A percentile compares a stretch with the other conserved stretches of the same genome.
phyloP scores from a whole-genome alignment of 2,329 filamentous ascomycete genomes.

The Cladosporium sp. region DNA sequence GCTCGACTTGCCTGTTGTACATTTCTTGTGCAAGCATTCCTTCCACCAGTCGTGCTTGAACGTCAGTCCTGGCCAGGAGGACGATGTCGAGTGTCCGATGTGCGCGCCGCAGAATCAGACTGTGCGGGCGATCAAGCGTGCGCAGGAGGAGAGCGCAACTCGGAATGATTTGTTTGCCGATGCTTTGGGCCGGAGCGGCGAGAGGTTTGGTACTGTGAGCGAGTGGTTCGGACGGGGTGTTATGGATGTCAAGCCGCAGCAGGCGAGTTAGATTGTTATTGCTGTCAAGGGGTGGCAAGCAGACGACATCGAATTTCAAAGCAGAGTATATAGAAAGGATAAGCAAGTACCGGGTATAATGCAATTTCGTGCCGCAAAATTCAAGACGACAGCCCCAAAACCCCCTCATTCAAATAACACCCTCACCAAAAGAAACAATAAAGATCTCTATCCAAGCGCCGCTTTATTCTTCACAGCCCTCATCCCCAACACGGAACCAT shows the following conservation, averaged over 20 bases:
- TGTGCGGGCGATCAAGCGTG: conserved; percentile 78
- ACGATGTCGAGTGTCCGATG: conserved; percentile 75
- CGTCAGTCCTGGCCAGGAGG: conserved; percentile 45
- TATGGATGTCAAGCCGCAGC: conserved; percentile 54
- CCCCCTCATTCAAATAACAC: neutral
- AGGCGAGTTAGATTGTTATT: neutral
- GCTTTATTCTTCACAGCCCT: conserved; percentile 51
- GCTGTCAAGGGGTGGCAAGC: neutral
- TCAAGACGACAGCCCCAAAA: neutral
- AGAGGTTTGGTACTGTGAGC: conserved; percentile 78
- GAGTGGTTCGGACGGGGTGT: conserved; percentile 95
- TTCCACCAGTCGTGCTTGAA: conserved; percentile 92
- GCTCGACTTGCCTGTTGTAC: conserved; percentile 83
- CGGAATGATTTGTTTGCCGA: conserved; percentile 86
- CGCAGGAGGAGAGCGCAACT: conserved; percentile 80
- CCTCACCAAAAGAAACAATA: neutral
- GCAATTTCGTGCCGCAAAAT: neutral
- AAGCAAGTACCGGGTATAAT: conserved; percentile 9
- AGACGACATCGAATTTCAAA: neutral
- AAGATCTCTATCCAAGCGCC: neutral
- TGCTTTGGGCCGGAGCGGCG: conserved; percentile 67
- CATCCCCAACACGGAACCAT: conserved; percentile 51
- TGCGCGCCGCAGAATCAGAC: conserved; percentile 83
- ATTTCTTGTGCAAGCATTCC: conserved; percentile 95
- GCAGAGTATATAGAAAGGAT: conserved; percentile 4